Evolutionary conservation across 2,329 filamentous ascomycete species (phyloP).

Genomic region (Fusarium chlamydosporum): DNA sequence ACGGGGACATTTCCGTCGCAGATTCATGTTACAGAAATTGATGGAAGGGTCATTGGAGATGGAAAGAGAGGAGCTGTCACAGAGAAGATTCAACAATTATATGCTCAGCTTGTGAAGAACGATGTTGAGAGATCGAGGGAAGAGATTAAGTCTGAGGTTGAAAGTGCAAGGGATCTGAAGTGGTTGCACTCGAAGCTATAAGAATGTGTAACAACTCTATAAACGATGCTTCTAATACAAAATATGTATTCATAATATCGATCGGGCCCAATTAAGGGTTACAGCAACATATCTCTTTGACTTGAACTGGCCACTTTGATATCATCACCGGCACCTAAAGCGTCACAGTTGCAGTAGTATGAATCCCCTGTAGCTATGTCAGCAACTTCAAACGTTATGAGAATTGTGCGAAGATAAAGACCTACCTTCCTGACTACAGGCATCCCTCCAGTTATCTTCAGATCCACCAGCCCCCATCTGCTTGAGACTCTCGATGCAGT

Average conservation of each 20-base stretch:
- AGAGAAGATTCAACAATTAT: conserved; percentile 7
- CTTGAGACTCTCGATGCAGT: background rate
- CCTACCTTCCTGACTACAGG: conserved; percentile 1
- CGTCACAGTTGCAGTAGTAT: conserved; percentile 2
- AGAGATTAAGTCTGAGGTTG: background rate
- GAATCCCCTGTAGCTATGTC: background rate
- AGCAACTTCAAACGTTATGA: accelerated
- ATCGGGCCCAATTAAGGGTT: too few species aligned
- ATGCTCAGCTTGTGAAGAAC: background rate
- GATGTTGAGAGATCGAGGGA: background rate
- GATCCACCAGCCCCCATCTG: background rate
- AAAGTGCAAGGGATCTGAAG: background rate
- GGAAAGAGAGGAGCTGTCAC: background rate
- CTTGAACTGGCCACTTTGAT: too few species aligned
- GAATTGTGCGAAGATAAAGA: accelerated
- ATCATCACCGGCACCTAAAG: background rate
- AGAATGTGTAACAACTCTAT: background rate
- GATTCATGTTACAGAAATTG: conserved; percentile 7
- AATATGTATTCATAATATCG: too few species aligned
- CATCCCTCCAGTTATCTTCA: background rate
- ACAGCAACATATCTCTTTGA: too few species aligned
- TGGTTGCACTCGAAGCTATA: conserved; percentile 18
- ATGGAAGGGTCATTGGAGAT: background rate
- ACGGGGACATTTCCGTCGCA: conserved; percentile 5
- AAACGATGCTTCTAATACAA: too few species aligned